These are phyloP conservation scores for Vachellia pachyceras DNA, from an alignment of 306 rosid genomes.

Conservation along the genomic window DNA sequence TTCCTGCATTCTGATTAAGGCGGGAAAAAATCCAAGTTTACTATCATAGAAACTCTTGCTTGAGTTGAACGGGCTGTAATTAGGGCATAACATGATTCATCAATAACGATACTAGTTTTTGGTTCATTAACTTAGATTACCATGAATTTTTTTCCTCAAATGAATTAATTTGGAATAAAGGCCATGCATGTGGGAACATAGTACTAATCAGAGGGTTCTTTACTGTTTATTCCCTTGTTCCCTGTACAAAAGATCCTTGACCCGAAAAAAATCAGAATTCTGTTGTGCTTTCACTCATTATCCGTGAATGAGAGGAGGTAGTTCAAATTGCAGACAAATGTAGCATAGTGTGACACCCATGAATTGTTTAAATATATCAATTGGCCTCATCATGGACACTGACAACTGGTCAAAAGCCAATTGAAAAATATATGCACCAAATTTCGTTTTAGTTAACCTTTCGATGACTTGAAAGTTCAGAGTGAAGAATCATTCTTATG, in stretches of 20 bases:
- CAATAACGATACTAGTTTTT: neutral
- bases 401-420: neutral
- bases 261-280: neutral
- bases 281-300: neutral
- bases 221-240: slow-evolving; percentile 13
- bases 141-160: neutral
- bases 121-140: neutral
- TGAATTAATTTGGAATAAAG: neutral
- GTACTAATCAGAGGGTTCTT: neutral
- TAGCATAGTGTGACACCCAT: neutral
- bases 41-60: neutral
- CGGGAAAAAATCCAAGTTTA: neutral
- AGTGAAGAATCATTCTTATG: neutral
- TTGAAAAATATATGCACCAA: neutral
- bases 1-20: neutral
- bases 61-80: neutral
- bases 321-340: neutral
- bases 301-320: neutral
- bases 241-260: neutral
- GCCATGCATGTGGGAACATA: neutral
- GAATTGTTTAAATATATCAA: neutral
- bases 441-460: neutral
- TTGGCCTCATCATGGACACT: neutral
- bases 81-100: slow-evolving; percentile 2
- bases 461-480: slow-evolving; percentile 18